Conservation (phyloP, 805 yeast genomes). For the Metahyphopichia silvanorum region DNA sequence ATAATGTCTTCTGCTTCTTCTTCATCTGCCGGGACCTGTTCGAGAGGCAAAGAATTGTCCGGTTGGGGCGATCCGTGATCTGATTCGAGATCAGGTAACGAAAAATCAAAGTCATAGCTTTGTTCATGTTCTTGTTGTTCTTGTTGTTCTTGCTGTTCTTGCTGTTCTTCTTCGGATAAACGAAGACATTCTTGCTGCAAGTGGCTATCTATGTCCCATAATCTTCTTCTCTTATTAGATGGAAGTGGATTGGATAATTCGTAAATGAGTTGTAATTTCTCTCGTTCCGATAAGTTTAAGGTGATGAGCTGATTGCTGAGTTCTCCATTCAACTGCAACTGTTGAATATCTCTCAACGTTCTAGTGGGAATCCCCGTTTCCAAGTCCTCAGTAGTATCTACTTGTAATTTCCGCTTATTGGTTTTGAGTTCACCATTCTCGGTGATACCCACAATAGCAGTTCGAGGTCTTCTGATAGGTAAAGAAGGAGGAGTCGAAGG, state of each 20-base stretch:
- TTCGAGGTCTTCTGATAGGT: slow-evolving; percentile 15
- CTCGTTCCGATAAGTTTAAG: slow-evolving; percentile 23
- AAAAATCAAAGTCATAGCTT: slow-evolving; percentile 17
- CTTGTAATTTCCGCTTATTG: slow-evolving; percentile 39
- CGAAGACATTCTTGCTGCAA: slow-evolving; percentile 27
- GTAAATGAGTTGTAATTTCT: slow-evolving; percentile 31
- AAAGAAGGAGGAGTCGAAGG: slow-evolving; percentile 23
- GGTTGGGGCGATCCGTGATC: slow-evolving; percentile 2
- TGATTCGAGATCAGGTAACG: slow-evolving; percentile 17
- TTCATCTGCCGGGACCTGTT: slow-evolving; percentile 3
- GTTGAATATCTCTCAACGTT: slow-evolving; percentile 29
- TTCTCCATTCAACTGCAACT: slow-evolving; percentile 15
- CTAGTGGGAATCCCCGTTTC: slow-evolving; percentile 39
- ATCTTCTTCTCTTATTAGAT: slow-evolving; percentile 24
- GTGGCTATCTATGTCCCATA: slow-evolving; percentile 27
- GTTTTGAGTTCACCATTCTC: slow-evolving; percentile 47
- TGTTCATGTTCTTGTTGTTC: slow-evolving; percentile 14
- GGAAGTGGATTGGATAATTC: slow-evolving; percentile 29
- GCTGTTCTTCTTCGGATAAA: slow-evolving; percentile 18
- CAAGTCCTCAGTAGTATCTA: slow-evolving; percentile 45
- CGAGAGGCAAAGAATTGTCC: slow-evolving; percentile 2
- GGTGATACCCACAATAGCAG: slow-evolving; percentile 29
- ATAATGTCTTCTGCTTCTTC: slow-evolving; percentile 14
- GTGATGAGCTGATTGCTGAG: slow-evolving; percentile 18
- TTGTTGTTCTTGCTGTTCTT: slow-evolving; percentile 14